Evolutionary conservation across 306 rosid genomes (phyloP), one percentile per base, ranked within the genome.

Genomic region (Erythrophleum fordii): DNA sequence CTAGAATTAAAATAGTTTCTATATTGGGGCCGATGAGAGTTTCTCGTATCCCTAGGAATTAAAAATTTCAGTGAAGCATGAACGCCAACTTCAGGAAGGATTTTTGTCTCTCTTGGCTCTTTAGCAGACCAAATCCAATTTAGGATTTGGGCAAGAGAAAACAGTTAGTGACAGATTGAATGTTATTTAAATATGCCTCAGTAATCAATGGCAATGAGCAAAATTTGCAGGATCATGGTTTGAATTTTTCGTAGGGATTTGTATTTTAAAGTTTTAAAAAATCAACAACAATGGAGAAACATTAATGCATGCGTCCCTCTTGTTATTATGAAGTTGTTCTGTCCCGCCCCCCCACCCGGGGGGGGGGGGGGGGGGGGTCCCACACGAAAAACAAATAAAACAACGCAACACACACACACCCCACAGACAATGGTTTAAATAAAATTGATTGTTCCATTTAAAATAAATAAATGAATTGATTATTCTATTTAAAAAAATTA

Each of bases 61-160:
- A 75, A 77, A 80, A 86, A 88, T 77, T 88, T 86, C 89, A 87
- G 94, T 77, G 88, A 75, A 79, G 86, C 89, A 85, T 77, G 84
- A 82, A 80, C 97, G 78, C 77, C 85, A 85, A 81, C 37, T 82
- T 88, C 91, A 83, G 90, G 78, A 77, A 77, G 72, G 87, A 86
- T 85, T 80, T 83, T 78, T 73, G 56, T 42, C 23, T 69, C 35
- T 77, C 46, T 45, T 39, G 26, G 70, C 65, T 65, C 74, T 25
- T 56, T 1, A 41, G 53, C 87, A 75, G 79, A 90, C 86, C 66
- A 84, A 84, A 90, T 90, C 93, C 72, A 84, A 74, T 75, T 61
- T 77, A 56, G 90, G 96, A 88, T 93, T 89, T 85, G 77, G 84
- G 92, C 91, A 90, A 87, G 87, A 83, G 23, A 69, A 44, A 77